Base-by-base conservation (phyloP, 2,329 filamentous ascomycete genomes). In the Aspergillus ruber region DNA sequence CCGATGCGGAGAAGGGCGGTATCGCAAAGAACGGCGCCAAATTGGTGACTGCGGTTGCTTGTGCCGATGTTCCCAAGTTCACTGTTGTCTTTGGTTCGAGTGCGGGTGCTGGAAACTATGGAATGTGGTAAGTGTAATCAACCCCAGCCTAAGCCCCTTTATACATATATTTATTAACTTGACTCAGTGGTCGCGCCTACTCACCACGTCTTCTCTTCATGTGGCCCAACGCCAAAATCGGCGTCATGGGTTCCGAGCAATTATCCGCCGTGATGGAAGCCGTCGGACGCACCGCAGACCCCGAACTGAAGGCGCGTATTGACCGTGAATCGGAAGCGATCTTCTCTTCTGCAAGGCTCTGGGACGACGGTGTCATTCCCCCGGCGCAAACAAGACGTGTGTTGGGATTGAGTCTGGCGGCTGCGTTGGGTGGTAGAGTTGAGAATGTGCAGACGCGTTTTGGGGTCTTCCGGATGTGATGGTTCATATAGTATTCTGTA, bases 21-120 rank as follows among this genome's bases (percentile, higher is more conserved):
- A 97, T 98, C 58, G 93, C 93, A 46, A 97, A 97, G 77, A 94
- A 97, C 63, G 93, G 93, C 36, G 93, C 93, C 5, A 97, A 98
- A 73, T 82, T 98, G 15, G 93, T 97, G 23, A 95, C 90, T 2
- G 93, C 91, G 6, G 93, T 97, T 9, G 88, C 90, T 7, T 96
- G 90, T 64, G 90, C 91, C 3, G 83, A 93, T 56, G 91, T 97
- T 38, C 91, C 93, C 56, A 97, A 98, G 69, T 91, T 97, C 64
- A 98, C 93, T 0, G 88, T 98, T 13, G 88, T 98, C 1, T 85
- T 96, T n/a, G 93, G 93, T 20, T 87, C 86, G 25, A 90, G 85
- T 66, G 93, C 93, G 55, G 91, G 91, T 49, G 91, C 91, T 6
- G 93, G 93, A 3, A 98, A 97, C 69, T 98, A 98, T 65, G 93